Evolutionary conservation across 768 basidiomycete species (phyloP).

Genomic region (Agaricus bisporus): DNA sequence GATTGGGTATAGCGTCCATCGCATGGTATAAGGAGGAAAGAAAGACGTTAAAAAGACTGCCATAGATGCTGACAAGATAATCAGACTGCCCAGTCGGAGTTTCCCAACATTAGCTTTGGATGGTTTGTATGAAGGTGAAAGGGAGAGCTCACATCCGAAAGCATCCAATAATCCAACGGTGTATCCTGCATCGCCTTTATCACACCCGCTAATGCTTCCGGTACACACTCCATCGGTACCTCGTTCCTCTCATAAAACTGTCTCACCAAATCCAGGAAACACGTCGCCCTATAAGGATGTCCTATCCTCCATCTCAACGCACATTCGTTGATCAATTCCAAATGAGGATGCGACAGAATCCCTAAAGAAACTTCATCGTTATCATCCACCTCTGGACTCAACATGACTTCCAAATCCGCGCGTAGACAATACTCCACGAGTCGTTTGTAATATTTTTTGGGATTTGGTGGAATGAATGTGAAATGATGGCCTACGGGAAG

Average conservation of each 20-base stretch:
- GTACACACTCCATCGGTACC: slow-evolving; percentile 92
- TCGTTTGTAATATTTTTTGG: slow-evolving; percentile 78
- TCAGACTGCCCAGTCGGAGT: slow-evolving; percentile 42
- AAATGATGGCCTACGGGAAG: slow-evolving; percentile 71
- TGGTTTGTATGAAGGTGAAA: neutral
- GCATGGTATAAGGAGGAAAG: slow-evolving; percentile 79
- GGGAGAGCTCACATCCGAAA: slow-evolving; percentile 62
- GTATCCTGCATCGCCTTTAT: slow-evolving; percentile 65
- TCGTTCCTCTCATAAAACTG: slow-evolving; percentile 84
- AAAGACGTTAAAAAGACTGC: slow-evolving; percentile 79
- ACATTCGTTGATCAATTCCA: slow-evolving; percentile 83
- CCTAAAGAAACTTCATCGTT: slow-evolving; percentile 94
- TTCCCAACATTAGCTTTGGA: slow-evolving; percentile 3
- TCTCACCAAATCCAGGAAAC: slow-evolving; percentile 82
- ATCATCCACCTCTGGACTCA: slow-evolving; percentile 85
- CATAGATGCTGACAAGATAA: slow-evolving; percentile 61
- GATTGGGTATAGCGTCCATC: slow-evolving; percentile 67
- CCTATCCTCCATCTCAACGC: slow-evolving; percentile 87
- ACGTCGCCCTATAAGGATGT: slow-evolving; percentile 67
- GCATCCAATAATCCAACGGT: slow-evolving; percentile 71
- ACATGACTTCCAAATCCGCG: slow-evolving; percentile 84
- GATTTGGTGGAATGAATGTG: slow-evolving; percentile 87
- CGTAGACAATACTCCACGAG: slow-evolving; percentile 79
- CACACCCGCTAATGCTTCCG: slow-evolving; percentile 78
- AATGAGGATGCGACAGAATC: slow-evolving; percentile 74